Evolutionary conservation across 371 early-diverging fungal genomes (phyloP), one percentile per base, ranked within the genome.

Genomic region (Syncephalastrum racemosum): DNA sequence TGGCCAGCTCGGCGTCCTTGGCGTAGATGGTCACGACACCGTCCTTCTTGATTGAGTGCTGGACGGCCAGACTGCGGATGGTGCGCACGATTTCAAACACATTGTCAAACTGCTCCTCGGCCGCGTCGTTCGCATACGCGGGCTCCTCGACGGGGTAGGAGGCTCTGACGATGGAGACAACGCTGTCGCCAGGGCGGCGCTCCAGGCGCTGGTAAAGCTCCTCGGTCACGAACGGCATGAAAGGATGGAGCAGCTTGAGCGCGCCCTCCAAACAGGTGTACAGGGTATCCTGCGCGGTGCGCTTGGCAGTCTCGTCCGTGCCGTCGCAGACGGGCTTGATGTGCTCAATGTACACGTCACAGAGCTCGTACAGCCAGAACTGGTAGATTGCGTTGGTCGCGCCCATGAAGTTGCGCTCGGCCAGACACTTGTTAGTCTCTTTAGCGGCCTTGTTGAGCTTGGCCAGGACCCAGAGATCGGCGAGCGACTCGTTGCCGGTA

Each of bases 201-300:
- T 83, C 87, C 45, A 97, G 73, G 55, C 96, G 89, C 77, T 99
- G 99, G 83, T 87, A 99, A 60, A 99, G 80, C 77, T 99, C 99
- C 81, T 99, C 99, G 19, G 99, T 98, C 44, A 99, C 89, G 73
- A 93, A 99, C 12, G 99, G 99, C 96, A 98, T 97, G 82, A 99
- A 93, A 24, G 99, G 99, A 77, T 98, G 98, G 66, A 99, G 76
- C 59, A 99, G 79, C 71, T 86, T 89, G 62, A 99, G 78, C 16
- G 94, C 97, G 46, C 84, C 84, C 60, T 97, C 96, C 64, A 98
- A 85, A 72, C 95, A 95, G 19, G 92, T 96, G 79, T 95, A 99
- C 54, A 93, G 80, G 27, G 90, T 92, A 61, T 92, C 89, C 67
- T 83, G 86, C 19, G 90, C 90, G 47, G 89, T 82, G 56, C 69